Conservation (phyloP, 2,329 filamentous ascomycete genomes). For the Colletotrichum echinochloae region DNA sequence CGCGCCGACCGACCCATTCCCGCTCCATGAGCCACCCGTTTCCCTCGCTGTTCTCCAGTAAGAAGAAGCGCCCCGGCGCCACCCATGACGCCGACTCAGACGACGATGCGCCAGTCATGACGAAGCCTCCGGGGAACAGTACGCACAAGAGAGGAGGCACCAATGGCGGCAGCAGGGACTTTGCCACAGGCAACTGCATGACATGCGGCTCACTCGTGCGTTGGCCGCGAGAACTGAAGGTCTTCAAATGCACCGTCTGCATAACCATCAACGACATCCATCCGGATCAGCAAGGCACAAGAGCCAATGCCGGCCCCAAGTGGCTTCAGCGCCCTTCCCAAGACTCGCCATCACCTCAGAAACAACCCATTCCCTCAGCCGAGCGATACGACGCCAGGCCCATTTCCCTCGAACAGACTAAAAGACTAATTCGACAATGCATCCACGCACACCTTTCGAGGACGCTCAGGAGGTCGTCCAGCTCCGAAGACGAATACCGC, state of each 20-base stretch:
- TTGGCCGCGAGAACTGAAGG: constrained; percentile 79
- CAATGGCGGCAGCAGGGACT: constrained; percentile 62
- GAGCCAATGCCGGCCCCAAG: constrained; percentile 31
- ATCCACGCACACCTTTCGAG: constrained; percentile 53
- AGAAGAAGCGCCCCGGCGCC: constrained; percentile 65
- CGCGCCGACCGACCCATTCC: constrained; percentile 55
- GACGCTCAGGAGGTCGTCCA: constrained; percentile 44
- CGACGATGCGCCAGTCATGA: constrained; percentile 47
- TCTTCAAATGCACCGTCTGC: constrained; percentile 87
- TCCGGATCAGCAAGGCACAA: constrained; percentile 24
- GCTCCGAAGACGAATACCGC: constrained; percentile 36
- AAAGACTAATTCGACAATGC: constrained; percentile 59
- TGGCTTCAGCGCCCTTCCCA: constrained; percentile 40
- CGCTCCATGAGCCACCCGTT: constrained; percentile 87
- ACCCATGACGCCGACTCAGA: constrained; percentile 50
- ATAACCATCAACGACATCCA: constrained; percentile 84
- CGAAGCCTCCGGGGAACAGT: constrained; percentile 46
- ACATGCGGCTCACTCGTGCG: constrained; percentile 85
- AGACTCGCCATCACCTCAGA: constrained; percentile 35
- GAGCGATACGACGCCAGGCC: constrained; percentile 41
- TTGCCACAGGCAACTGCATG: constrained; percentile 81
- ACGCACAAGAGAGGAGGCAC: constrained; percentile 51
- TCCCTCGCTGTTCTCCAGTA: constrained; percentile 74
- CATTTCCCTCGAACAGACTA: constrained; percentile 72
- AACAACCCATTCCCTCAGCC: constrained; percentile 16